Evolutionary conservation across 2,329 filamentous ascomycete species (phyloP), one percentile per base, ranked within the genome.

Genomic region (Hypoxylon sp.): DNA sequence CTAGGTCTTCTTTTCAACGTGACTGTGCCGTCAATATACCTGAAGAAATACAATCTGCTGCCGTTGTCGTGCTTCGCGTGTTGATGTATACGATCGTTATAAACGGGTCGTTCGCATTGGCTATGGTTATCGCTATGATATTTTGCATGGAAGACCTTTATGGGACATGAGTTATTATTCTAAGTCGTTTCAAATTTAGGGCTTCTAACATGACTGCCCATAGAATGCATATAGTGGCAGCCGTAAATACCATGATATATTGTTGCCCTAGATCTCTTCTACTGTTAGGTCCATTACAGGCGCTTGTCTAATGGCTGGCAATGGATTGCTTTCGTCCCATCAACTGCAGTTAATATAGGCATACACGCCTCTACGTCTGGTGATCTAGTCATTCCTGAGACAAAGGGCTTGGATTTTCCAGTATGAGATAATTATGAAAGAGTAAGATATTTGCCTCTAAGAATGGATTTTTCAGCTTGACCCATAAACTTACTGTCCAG

Each of bases 321-420:
- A n/a, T n/a, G n/a, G n/a, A 61, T 77, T 11, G 47, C 77, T 17
- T 62, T 77, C 22, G 54, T 74, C 11, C 44, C 77, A 13, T 57
- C 52, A 0, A 19, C 74, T 14, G 63, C 64, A 1, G 70, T 67
- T n/a, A 72, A 64, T 11, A 67, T 75, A 2, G 74, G 75, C 3
- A 59, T 71, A 4, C 72, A 73, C 11, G 64, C 61, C 29, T 68
- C 68, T n/a, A 51, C 68, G 1, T 67, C 76, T 1, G 2, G 68
- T 75, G 67, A 19, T 74, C 3, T 78, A 73, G 74, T 72, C 72
- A 0, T 76, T 77, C 53, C 58, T 73, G 74, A 14, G 74, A 76
- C 19, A 68, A 56, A 6, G 74, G 65, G 10, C 22, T 67, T 8
- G 65, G 44, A 8, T 65, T 72, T 33, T 65, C 60, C 8, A 58